Percentiles rank a stretch among this genome's conserved stretches.
phyloP scores from a whole-genome alignment of 257 asterid genomes.

The Anisodus acutangulus region DNA sequence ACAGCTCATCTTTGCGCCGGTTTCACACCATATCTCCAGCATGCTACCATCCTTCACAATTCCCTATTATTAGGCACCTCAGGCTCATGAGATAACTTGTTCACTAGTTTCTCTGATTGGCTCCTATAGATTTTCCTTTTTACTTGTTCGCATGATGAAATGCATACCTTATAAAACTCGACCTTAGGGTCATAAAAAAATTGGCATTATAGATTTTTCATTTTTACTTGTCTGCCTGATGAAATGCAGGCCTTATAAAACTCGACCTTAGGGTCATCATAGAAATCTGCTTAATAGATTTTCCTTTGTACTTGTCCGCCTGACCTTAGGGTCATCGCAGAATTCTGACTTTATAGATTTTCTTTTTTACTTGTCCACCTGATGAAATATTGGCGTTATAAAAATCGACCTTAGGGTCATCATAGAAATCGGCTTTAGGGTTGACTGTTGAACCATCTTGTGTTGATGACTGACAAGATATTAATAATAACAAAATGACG shows the following conservation, averaged over 20 bases:
- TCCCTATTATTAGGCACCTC: constrained; percentile 35
- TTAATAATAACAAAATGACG: constrained; percentile 46
- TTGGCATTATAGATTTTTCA: no score
- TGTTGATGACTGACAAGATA: constrained; percentile 44
- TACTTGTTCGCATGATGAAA: not conserved
- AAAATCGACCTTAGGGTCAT: constrained; percentile 48
- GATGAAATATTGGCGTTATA: no score
- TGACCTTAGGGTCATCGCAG: no score
- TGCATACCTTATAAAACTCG: not conserved
- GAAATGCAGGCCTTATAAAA: no score
- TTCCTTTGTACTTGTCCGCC: no score
- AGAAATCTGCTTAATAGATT: no score
- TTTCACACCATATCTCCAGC: constrained; percentile 36
- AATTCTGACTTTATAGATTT: no score
- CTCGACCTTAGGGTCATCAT: no score
- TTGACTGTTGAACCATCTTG: constrained; percentile 22
- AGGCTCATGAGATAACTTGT: constrained; percentile 26
- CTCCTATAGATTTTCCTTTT: constrained; percentile 41
- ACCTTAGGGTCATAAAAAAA: no score
- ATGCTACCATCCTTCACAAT: constrained; percentile 57
- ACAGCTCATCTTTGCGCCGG: constrained; percentile 63
- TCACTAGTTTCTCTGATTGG: constrained; percentile 48
- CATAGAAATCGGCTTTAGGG: constrained; percentile 42
- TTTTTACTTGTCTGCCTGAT: no score
- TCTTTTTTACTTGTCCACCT: no score